A percentile compares a stretch with the other conserved stretches of the same genome.
phyloP scores from a whole-genome alignment of 768 basidiomycete species.

The Scleroderma bovista region DNA sequence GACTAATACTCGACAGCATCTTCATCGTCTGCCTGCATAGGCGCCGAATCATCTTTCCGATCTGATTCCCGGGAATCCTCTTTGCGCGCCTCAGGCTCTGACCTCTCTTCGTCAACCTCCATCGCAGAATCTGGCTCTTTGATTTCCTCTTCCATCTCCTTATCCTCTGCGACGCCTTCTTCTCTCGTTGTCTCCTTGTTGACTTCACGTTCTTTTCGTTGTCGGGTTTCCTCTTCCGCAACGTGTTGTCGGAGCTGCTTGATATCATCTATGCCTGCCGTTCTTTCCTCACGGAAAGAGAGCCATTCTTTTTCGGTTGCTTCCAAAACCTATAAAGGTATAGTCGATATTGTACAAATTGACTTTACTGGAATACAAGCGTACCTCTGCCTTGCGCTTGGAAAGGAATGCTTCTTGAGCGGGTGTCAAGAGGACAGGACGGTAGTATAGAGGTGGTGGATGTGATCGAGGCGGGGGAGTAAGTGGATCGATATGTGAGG shows the following conservation, averaged over 20 bases:
- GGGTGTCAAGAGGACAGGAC: slow-evolving; percentile 62
- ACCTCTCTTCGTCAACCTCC: slow-evolving; percentile 33
- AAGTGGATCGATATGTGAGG: slow-evolving; percentile 32
- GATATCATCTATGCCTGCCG: slow-evolving; percentile 56
- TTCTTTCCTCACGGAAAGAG: slow-evolving; percentile 56
- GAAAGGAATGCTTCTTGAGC: slow-evolving; percentile 65
- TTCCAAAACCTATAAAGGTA: slow-evolving; percentile 44
- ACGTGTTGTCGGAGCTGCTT: slow-evolving; percentile 56
- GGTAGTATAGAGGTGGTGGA: slow-evolving; percentile 73
- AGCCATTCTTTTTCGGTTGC: slow-evolving; percentile 67
- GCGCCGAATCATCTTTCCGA: slow-evolving; percentile 48
- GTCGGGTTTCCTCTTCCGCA: slow-evolving; percentile 56
- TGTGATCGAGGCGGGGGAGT: slow-evolving; percentile 54
- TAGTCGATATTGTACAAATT: not conserved
- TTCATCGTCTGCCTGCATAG: slow-evolving; percentile 66
- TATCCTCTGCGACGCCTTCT: slow-evolving; percentile 21
- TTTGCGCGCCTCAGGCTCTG: slow-evolving; percentile 27
- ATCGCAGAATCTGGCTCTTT: slow-evolving; percentile 25
- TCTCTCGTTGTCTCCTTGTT: slow-evolving; percentile 24
- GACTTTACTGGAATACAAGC: slow-evolving; percentile 8
- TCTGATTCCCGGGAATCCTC: slow-evolving; percentile 36
- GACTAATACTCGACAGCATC: slow-evolving; percentile 74
- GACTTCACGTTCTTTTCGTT: slow-evolving; percentile 35
- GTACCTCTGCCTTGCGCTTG: slow-evolving; percentile 58
- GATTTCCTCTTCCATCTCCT: slow-evolving; percentile 31